A percentile compares a stretch with the other conserved stretches of the same genome.
Conservation (phyloP, 768 basidiomycete genomes). For the Clitopilus passeckerianus region DNA sequence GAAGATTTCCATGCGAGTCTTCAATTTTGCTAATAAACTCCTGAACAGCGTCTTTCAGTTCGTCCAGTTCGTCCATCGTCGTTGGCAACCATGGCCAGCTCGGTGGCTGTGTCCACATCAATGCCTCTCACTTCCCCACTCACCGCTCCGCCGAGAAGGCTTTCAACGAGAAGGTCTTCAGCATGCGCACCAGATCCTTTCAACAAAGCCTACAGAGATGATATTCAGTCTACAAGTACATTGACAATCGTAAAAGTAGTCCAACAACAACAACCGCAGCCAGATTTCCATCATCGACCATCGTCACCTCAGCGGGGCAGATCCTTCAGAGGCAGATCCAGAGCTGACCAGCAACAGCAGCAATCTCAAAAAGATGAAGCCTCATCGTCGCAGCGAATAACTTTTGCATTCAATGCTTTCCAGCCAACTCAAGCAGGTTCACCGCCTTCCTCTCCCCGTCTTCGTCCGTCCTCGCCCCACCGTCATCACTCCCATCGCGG, state of each 20-base stretch:
- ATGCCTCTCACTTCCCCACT: neutral
- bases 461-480: slow-evolving; percentile 45
- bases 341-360: neutral
- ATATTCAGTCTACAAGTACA: neutral
- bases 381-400: slow-evolving; percentile 41
- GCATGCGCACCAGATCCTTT: neutral
- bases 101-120: slow-evolving; percentile 4
- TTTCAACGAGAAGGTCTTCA: neutral
- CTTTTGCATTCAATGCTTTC: slow-evolving; percentile 50
- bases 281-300: neutral
- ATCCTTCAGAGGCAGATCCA: neutral
- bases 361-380: neutral
- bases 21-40: neutral
- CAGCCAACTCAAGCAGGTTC: slow-evolving; percentile 23
- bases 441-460: slow-evolving; percentile 38
- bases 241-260: slow-evolving; percentile 1
- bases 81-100: too few species aligned
- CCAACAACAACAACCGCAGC: neutral
- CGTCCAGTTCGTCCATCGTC: neutral
- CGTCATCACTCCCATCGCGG: slow-evolving; percentile 25
- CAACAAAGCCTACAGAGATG: neutral
- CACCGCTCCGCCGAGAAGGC: neutral
- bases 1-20: neutral
- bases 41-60: neutral
- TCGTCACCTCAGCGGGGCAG: neutral